These are phyloP conservation scores for Globisporangium recalcitrans DNA, from an alignment of 352 stramenopile species.

Conservation along the genomic window DNA sequence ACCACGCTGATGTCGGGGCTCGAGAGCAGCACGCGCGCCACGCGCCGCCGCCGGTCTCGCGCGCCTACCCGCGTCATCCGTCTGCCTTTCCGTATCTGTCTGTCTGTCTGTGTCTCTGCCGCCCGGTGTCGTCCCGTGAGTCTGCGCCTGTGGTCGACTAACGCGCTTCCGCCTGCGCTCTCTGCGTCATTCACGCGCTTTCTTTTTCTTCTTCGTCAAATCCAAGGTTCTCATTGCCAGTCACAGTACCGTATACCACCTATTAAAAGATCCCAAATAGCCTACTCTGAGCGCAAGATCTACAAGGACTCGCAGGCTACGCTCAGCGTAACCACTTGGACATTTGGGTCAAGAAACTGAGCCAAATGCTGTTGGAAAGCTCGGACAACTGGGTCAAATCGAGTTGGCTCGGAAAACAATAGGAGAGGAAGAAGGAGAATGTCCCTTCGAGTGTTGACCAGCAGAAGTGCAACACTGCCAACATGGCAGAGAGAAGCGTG, in stretches of 20 bases:
- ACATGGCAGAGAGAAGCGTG: neutral
- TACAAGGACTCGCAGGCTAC: neutral
- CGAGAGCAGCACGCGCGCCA: slow-evolving; percentile 56
- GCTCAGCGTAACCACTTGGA: too few relatives aligned
- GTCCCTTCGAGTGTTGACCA: too few relatives aligned
- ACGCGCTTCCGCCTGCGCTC: neutral
- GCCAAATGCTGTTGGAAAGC: too few relatives aligned
- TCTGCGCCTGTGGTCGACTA: neutral
- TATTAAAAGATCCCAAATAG: neutral
- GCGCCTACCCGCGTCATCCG: neutral
- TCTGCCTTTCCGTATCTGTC: neutral
- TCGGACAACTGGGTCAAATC: too few relatives aligned
- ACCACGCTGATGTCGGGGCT: slow-evolving; percentile 59
- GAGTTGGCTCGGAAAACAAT: too few relatives aligned
- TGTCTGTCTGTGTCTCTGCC: neutral
- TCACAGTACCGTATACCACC: neutral
- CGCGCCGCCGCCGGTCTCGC: slow-evolving; percentile 18
- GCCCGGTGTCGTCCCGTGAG: neutral
- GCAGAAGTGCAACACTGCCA: neutral
- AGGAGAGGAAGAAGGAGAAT: too few relatives aligned
- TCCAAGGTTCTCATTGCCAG: neutral
- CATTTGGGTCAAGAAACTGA: too few relatives aligned
- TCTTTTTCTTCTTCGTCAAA: neutral
- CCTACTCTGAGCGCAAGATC: neutral
- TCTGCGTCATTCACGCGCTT: neutral